These are phyloP conservation scores for Aureobasidium sp. DNA, from an alignment of 2,329 filamentous ascomycete genomes.

Conservation along the genomic window DNA sequence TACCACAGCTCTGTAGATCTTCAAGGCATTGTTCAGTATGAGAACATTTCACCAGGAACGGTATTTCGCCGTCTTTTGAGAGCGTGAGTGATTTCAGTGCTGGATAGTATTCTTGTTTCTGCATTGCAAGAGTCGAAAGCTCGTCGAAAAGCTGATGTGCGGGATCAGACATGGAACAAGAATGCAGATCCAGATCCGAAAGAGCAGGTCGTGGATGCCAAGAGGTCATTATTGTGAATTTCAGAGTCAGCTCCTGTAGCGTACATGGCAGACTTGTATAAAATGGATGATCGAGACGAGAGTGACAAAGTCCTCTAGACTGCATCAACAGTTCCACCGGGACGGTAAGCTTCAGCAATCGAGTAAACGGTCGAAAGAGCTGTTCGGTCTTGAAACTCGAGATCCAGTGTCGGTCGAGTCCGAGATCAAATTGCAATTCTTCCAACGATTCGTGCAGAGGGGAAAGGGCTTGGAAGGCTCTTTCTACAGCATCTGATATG, in stretches of 20 bases:
- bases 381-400: not conserved
- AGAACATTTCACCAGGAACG: not conserved
- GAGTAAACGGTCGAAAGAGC: not conserved
- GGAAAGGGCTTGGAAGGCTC: not conserved
- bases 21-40: not conserved
- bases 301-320: not conserved
- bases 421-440: not conserved
- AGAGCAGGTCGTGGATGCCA: not conserved
- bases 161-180: not conserved
- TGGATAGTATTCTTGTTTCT: not conserved
- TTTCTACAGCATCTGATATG: not conserved
- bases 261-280: not conserved
- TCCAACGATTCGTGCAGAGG: not conserved
- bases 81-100: not conserved
- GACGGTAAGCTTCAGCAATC: not conserved
- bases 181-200: not conserved
- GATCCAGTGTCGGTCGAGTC: not conserved
- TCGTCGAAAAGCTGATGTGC: not conserved
- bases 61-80: not conserved
- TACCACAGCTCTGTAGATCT: not conserved
- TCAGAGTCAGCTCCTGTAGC: not conserved
- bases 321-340: not conserved
- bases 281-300: not conserved
- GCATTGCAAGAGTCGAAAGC: not conserved
- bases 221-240: not conserved